Percentiles rank a stretch among this genome's conserved stretches.
Conservation (phyloP, 2,329 filamentous ascomycete genomes). For the Penicillium oxalicum region DNA sequence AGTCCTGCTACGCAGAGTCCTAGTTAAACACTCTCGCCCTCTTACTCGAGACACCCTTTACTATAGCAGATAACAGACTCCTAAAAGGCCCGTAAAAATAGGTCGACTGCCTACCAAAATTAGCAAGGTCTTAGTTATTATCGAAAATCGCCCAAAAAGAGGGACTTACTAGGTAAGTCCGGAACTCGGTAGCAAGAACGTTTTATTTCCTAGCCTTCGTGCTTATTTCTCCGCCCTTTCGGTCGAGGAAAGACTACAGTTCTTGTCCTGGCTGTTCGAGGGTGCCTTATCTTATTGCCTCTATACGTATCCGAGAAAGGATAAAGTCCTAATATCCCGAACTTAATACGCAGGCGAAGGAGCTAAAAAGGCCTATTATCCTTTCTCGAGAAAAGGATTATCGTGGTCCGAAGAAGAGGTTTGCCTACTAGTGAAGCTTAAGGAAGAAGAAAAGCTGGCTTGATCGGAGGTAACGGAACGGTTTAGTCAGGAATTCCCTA, state of each 20-base stretch:
- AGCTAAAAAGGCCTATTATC: background rate
- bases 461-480: no score
- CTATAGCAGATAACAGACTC: background rate
- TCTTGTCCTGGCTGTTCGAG: slow-evolving; percentile 10
- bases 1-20: no score
- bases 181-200: slow-evolving; percentile 3
- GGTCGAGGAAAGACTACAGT: slow-evolving; percentile 7
- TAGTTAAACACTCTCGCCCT: slow-evolving; percentile 3
- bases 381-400: slow-evolving; percentile 4
- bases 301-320: background rate
- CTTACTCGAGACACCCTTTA: background rate
- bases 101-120: slow-evolving; percentile 5
- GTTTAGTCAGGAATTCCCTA: no score
- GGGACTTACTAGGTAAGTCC: background rate
- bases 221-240: slow-evolving; percentile 6
- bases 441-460: slow-evolving; percentile 3
- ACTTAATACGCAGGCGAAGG: no score
- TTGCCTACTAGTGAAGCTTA: slow-evolving; percentile 3
- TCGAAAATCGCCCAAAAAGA: slow-evolving; percentile 3
- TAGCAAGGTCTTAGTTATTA: slow-evolving; percentile 7
- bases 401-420: slow-evolving; percentile 3
- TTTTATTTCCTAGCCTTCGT: slow-evolving; percentile 3
- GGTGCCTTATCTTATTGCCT: slow-evolving; percentile 3
- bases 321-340: background rate
- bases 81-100: slow-evolving; percentile 1